These are phyloP conservation scores for Xylaria sp. DNA, from an alignment of 2,329 filamentous ascomycete genomes.

Conservation along the genomic window DNA sequence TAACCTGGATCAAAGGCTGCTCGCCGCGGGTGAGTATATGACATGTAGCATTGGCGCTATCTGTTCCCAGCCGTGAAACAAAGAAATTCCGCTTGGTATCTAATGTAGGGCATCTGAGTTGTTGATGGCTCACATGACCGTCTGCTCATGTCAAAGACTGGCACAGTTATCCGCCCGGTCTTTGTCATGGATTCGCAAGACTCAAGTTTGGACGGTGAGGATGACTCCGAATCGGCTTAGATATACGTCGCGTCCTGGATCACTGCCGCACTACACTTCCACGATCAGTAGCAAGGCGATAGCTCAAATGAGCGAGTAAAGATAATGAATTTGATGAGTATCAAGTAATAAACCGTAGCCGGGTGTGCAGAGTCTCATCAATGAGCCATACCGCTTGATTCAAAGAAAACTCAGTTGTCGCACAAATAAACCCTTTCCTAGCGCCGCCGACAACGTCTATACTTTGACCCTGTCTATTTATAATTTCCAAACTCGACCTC, in stretches of 20 bases:
- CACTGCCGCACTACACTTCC: no score
- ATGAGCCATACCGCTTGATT: not conserved
- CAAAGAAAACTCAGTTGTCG: not conserved
- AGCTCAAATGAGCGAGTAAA: not conserved
- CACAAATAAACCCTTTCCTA: not conserved
- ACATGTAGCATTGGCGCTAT: slow-evolving; percentile 8
- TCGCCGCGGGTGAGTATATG: not conserved
- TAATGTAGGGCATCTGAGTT: not conserved
- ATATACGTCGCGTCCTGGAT: not conserved
- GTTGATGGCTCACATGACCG: no score
- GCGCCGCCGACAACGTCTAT: not conserved
- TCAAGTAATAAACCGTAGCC: not conserved
- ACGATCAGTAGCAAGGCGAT: not conserved
- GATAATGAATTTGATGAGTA: not conserved
- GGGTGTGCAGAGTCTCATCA: not conserved
- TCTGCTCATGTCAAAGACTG: not conserved
- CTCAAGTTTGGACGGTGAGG: not conserved
- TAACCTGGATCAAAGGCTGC: not conserved
- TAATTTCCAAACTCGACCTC: not conserved
- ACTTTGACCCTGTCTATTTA: not conserved
- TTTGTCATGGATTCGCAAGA: not conserved
- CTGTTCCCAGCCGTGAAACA: slow-evolving; percentile 16
- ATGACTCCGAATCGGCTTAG: not conserved
- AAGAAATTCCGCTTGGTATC: not conserved
- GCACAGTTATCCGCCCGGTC: not conserved